Evolutionary conservation across 768 basidiomycete species (phyloP).

Genomic region (Leucosporidium creatinivorum): DNA sequence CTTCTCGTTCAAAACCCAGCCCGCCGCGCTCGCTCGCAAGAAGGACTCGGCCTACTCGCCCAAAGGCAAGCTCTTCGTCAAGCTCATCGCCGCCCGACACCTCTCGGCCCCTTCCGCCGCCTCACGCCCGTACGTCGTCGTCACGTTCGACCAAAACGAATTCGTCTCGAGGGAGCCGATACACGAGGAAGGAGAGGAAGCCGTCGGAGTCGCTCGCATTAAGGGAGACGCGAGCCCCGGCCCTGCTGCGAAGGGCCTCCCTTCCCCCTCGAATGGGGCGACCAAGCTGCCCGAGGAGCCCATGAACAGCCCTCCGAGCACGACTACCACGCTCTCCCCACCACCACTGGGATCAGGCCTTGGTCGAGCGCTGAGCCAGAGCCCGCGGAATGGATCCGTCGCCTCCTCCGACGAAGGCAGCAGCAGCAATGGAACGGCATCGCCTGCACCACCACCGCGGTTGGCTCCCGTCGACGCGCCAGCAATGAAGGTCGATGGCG

Average conservation of each 20-base stretch:
- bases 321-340: not conserved
- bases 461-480: too few species aligned
- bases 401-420: too few species aligned
- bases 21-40: conserved; percentile 6
- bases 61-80: conserved; percentile 75
- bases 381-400: not conserved
- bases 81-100: conserved; percentile 81
- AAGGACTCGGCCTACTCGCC: conserved; percentile 22
- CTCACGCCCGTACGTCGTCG: conserved; percentile 84
- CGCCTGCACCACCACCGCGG: too few species aligned
- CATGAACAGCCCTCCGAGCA: not conserved
- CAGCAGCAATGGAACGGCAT: not conserved
- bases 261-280: not conserved
- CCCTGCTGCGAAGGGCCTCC: too few species aligned
- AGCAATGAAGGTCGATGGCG: too few species aligned
- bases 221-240: not conserved
- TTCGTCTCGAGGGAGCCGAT: conserved; percentile 88
- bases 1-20: conserved; percentile 28
- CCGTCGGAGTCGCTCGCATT: conserved; percentile 47
- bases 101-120: conserved; percentile 61
- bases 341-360: not conserved
- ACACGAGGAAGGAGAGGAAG: conserved; percentile 57
- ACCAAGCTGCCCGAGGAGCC: not conserved
- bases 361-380: not conserved
- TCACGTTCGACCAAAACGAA: conserved; percentile 98